Conservation (phyloP, 148 eudicot species). For the Chenopodium suecicum region DNA sequence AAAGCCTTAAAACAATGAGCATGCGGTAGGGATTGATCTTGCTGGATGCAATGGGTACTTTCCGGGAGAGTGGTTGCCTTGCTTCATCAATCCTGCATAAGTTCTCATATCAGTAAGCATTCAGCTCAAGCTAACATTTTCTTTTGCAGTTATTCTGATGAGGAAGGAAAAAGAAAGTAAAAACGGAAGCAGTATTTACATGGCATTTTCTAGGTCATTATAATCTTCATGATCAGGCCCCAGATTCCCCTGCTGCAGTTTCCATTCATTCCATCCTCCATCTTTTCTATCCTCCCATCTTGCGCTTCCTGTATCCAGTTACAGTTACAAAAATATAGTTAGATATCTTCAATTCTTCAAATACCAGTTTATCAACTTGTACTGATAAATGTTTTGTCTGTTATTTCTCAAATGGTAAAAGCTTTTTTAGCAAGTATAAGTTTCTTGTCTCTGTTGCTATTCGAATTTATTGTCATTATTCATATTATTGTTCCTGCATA, state of each 20-base stretch:
- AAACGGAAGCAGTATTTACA: conserved; percentile 38
- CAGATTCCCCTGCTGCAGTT: conserved; percentile 80
- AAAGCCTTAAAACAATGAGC: conserved; percentile 81
- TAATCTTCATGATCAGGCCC: conserved; percentile 67
- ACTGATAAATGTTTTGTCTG: not conserved
- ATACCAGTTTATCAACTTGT: conserved; percentile 9
- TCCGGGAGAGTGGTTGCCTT: conserved; percentile 94
- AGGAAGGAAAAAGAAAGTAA: not conserved
- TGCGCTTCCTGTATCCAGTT: conserved; percentile 55
- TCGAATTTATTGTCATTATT: not conserved
- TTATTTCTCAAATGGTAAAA: not conserved
- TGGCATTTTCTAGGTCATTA: conserved; percentile 71
- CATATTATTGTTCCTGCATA: not conserved
- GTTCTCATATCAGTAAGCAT: conserved; percentile 16
- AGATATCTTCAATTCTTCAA: not conserved
- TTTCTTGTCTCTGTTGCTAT: not conserved
- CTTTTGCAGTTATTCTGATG: not conserved
- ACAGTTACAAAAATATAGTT: not conserved
- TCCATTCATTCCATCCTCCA: conserved; percentile 94
- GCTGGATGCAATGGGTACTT: conserved; percentile 97
- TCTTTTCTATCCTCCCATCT: conserved; percentile 90
- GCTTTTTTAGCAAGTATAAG: not conserved
- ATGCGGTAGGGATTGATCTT: conserved; percentile 94
- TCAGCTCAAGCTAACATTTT: not conserved
- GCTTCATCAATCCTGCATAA: conserved; percentile 82